Conservation (phyloP, 306 rosid genomes). For the Quillaja saponaria region DNA sequence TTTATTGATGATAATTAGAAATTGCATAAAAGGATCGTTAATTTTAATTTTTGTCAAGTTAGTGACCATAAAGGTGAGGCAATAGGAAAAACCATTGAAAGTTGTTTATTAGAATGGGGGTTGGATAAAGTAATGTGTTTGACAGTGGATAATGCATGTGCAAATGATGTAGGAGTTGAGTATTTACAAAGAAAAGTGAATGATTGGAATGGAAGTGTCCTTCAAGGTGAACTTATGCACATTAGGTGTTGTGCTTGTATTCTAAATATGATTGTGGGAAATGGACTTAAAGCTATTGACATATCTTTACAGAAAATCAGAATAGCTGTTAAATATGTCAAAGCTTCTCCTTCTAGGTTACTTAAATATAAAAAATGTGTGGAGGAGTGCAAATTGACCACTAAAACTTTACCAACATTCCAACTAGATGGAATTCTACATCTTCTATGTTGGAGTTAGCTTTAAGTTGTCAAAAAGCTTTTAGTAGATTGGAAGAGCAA, state of each 20-base stretch:
- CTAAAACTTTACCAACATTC: background rate
- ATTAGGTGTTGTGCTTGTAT: background rate
- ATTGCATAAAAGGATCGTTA: background rate
- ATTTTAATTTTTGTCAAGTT: slow-evolving; percentile 3
- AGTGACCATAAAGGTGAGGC: background rate
- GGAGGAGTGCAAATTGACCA: background rate
- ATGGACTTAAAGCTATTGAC: slow-evolving; percentile 3
- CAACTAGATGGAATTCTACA: slow-evolving; percentile 3
- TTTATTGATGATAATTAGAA: no score
- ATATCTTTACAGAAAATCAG: background rate
- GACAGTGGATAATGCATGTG: background rate
- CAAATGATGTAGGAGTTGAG: background rate
- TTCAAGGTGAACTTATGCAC: background rate
- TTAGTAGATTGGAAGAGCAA: background rate
- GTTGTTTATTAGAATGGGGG: slow-evolving; percentile 16
- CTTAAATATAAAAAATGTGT: background rate
- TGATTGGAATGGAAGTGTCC: background rate
- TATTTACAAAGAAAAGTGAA: background rate
- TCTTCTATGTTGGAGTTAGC: slow-evolving; percentile 10
- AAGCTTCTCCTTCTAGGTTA: background rate
- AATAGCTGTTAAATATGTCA: background rate
- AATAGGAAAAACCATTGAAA: background rate
- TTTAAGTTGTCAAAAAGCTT: background rate
- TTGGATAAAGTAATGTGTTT: background rate
- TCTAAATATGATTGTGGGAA: background rate